Conservation (phyloP, 1,139 yeast species). For the Suhomyces terraborum region DNA sequence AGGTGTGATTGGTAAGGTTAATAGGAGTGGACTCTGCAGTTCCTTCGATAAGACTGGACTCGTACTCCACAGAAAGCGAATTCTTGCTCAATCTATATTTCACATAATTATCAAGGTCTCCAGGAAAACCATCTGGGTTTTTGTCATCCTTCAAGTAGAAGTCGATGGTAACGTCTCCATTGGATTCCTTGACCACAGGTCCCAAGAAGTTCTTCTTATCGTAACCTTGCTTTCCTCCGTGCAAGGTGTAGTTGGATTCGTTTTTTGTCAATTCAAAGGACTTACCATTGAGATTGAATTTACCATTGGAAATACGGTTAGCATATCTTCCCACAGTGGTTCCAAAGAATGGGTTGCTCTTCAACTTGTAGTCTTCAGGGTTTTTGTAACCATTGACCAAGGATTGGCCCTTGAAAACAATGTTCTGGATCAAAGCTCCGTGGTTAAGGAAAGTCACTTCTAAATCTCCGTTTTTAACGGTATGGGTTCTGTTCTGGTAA, state of each 20-base stretch:
- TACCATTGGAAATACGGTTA: slow-evolving; percentile 56
- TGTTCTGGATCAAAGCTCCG: slow-evolving; percentile 54
- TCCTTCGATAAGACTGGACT: slow-evolving; percentile 25
- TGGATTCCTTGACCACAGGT: slow-evolving; percentile 44
- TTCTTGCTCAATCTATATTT: slow-evolving; percentile 40
- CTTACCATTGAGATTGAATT: slow-evolving; percentile 43
- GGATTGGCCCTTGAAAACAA: slow-evolving; percentile 36
- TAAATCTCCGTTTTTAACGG: slow-evolving; percentile 36
- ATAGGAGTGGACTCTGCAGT: slow-evolving; percentile 49
- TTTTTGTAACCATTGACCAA: slow-evolving; percentile 39
- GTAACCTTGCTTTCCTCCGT: slow-evolving; percentile 56
- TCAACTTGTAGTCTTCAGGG: slow-evolving; percentile 37
- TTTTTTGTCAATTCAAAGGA: slow-evolving; percentile 44
- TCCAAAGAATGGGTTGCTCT: slow-evolving; percentile 55
- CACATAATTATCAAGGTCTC: slow-evolving; percentile 46
- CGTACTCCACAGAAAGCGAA: slow-evolving; percentile 47
- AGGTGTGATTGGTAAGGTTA: slow-evolving; percentile 65
- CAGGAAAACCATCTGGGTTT: slow-evolving; percentile 59
- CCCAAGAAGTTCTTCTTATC: slow-evolving; percentile 53
- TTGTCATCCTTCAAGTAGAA: slow-evolving; percentile 47
- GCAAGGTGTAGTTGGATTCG: slow-evolving; percentile 47
- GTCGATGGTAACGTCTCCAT: slow-evolving; percentile 37
- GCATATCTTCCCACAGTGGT: slow-evolving; percentile 68
- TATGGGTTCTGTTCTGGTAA: slow-evolving; percentile 44
- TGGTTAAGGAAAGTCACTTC: slow-evolving; percentile 50